These are phyloP conservation scores for Aspergillus hortae DNA, from an alignment of 2,329 filamentous ascomycete species.

Conservation along the genomic window DNA sequence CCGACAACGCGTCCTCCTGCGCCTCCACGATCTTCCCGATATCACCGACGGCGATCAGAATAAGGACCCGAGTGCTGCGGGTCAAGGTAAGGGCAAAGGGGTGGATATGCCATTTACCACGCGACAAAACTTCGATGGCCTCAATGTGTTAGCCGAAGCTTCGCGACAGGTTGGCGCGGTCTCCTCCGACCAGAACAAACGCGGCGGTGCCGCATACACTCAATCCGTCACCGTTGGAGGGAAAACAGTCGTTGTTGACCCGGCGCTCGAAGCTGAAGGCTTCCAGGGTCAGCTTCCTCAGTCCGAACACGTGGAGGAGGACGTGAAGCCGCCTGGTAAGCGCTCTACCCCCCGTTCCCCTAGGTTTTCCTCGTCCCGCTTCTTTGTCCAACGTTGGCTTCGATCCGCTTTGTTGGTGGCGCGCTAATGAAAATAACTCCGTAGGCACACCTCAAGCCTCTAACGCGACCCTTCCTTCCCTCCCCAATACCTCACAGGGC, in stretches of 20 bases:
- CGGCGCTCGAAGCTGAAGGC: slow-evolving; percentile 39
- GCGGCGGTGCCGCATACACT: slow-evolving; percentile 33
- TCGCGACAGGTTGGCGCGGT: slow-evolving; percentile 68
- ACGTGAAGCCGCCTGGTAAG: slow-evolving; percentile 22
- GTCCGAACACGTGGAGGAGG: slow-evolving; percentile 25
- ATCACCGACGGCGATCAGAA: slow-evolving; percentile 40
- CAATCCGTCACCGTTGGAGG: slow-evolving; percentile 39
- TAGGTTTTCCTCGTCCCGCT: background rate
- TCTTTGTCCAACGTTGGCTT: slow-evolving; percentile 5
- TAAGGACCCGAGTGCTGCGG: slow-evolving; percentile 36
- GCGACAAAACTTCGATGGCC: slow-evolving; percentile 68
- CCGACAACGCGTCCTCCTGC: slow-evolving; percentile 69
- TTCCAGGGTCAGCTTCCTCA: slow-evolving; percentile 32
- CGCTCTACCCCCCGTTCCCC: background rate
- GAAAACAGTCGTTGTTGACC: slow-evolving; percentile 42
- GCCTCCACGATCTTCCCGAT: slow-evolving; percentile 66
- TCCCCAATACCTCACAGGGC: slow-evolving; percentile 27
- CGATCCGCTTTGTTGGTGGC: slow-evolving; percentile 1
- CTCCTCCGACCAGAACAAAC: slow-evolving; percentile 43
- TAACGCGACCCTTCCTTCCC: slow-evolving; percentile 29
- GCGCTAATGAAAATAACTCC: slow-evolving; percentile 12
- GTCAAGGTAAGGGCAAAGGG: slow-evolving; percentile 33
- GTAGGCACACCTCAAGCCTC: slow-evolving; percentile 29
- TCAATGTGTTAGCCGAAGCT: slow-evolving; percentile 84
- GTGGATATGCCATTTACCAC: slow-evolving; percentile 43